Base-by-base conservation (phyloP, 75 land plant genomes). In the Picea glauca region DNA sequence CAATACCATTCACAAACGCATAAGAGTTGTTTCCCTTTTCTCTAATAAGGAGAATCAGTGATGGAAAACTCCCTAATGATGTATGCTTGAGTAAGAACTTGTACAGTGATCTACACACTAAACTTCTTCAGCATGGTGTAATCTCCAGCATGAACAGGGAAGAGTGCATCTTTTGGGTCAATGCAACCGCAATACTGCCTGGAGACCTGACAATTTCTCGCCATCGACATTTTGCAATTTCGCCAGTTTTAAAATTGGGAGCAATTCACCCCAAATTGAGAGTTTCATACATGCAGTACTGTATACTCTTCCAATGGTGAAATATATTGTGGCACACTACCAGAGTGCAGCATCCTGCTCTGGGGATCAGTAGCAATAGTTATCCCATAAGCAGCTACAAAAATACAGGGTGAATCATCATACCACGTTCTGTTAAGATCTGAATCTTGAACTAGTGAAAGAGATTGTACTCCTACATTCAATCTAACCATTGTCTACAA, bases 1-100 rank as follows among this genome's bases (percentile, higher is more conserved):
- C 93, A 13, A 95, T 91, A 38, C 91, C 98, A 58, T 94, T 88
- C 23, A 90, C 87, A 84, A 90, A 91, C 13, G 96, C 93, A 77
- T 79, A 88, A 62, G 33, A 81, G 2, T 15, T 35, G 4, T 13
- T 46, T 2, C 33, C 70, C 33, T 13, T 18, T 2, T 72, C 72
- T 0, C 92, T 94, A 4, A 67, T 73, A 88, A 96, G 88, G 38
- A 12, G 84, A 30, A 1, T 86, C 86, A 65, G 84, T 87, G 60
- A 95, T 38, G 5, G 91, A 87, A 70, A 85, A 95, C 74, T 95
- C 98, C 76, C 85, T 85, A 50, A 88, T 65, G n/a, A 93, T 58
- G 43, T 40, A 84, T 1, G 84, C 86, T 58, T 58, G 88, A 33
- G 76, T 89, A 68, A 87, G 75, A 62, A 87, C 89, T 1, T 76